These are phyloP conservation scores for Eucalyptus cloeziana DNA, from an alignment of 345 rosid genomes.

Conservation along the genomic window DNA sequence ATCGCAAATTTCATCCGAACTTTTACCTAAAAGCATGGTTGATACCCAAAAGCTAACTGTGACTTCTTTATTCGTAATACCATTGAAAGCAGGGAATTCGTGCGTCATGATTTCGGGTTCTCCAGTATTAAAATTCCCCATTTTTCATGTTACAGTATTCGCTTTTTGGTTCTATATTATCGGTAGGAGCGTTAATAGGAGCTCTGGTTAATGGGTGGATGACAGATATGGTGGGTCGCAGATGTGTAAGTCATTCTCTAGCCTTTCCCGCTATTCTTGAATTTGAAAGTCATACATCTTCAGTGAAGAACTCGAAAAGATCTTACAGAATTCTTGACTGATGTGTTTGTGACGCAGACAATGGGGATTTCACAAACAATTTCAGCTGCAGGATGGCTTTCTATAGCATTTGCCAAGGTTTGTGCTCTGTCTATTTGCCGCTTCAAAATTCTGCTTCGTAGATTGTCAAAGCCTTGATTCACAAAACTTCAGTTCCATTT, in stretches of 20 bases:
- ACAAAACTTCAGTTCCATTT: not conserved
- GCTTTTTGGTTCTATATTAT: conserved; percentile 15
- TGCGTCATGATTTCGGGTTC: not conserved
- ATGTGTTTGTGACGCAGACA: conserved; percentile 14
- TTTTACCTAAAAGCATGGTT: not conserved
- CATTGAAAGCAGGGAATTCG: not conserved
- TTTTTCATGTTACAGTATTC: conserved; percentile 14
- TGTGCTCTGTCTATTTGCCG: not conserved
- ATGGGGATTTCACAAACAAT: conserved; percentile 43
- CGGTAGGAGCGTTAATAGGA: conserved; percentile 20
- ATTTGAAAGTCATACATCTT: not conserved
- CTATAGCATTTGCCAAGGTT: conserved; percentile 33
- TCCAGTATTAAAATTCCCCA: not conserved
- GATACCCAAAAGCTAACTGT: not conserved
- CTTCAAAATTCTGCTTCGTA: not conserved
- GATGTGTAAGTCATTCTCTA: conserved; percentile 7
- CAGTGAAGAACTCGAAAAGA: not conserved
- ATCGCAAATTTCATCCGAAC: not conserved
- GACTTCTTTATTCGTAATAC: not conserved
- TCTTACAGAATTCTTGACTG: not conserved
- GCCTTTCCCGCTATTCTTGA: not conserved
- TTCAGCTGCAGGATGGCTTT: conserved; percentile 39
- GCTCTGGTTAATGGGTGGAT: conserved; percentile 16
- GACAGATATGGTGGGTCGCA: conserved; percentile 16
- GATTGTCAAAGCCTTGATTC: not conserved